Base-by-base conservation (phyloP, 805 yeast species). In the Wickerhamomyces sydowiorum region DNA sequence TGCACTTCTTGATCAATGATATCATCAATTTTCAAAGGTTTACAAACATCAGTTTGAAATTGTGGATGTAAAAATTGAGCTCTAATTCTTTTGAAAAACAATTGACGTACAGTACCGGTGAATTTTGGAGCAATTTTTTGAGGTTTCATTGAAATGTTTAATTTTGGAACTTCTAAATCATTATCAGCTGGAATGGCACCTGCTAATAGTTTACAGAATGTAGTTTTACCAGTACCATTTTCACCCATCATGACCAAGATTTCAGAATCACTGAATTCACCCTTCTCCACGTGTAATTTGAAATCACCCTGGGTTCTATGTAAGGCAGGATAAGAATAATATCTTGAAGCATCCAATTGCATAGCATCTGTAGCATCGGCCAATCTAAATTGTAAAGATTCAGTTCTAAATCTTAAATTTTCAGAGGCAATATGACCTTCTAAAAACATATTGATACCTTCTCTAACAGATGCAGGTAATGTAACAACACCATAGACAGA, bases 221-320 rank as follows among this genome's bases (percentile, higher is more conserved):
- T 93, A 33, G 99, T 93, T 72, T 93, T 93, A 73, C 99, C 99
- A 17, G 99, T 93, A 72, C 99, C 99, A 66, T 93, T 93, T 71
- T 93, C 99, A 64, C 99, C 99, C 96, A 93, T 91, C 96, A 93
- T 87, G 44, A 93, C 99, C 58, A 93, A 76, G 56, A 93, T 93
- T 72, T 93, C 99, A 34, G 96, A 86, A 65, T 93, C 95, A 43
- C 95, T 82, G 69, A 91, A 93, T 45, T 84, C 90, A 69, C 99
- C 99, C 36, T 77, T 60, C 59, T 86, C 84, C 46, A 93, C 83
- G 44, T 67, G 72, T 63, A 93, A 75, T 60, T 78, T 80, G 85
- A 93, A 93, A 66, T 90, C 97, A 61, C 99, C 99, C 73, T 90
- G 91, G 35, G 97, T 89, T 76, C 88, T 90, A 43, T 65, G 60